Evolutionary conservation across 176 grass and related monocot genomes (phyloP), one percentile per base, ranked within the genome.

Genomic region (Eremochloa ophiuroides): DNA sequence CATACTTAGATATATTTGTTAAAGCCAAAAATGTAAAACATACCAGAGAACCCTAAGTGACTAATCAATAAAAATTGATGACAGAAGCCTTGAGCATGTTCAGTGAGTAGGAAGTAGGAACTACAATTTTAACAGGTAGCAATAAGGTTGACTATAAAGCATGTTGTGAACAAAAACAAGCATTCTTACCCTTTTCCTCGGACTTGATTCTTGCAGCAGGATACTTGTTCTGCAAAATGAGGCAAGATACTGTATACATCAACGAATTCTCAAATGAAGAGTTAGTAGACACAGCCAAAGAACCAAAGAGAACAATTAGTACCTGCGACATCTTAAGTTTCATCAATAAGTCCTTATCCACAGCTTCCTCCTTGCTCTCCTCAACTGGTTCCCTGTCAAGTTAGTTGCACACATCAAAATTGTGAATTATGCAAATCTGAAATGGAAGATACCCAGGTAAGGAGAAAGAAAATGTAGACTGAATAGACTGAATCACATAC

Each of bases 251-350:
- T 70, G 8, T 9, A 83, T 44, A 75, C 51, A 69, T 46, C 31
- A 91, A 85, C 34, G 44, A 82, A 29, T 9, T 16, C 34, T 56
- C 25, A 56, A 83, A 74, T 17, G 27, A 56, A 31, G 79, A 81
- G 34, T 16, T 37, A 64, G 31, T 9, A 15, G 33, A 13, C 26
- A 30, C 48, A 76, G 4, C 8, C 27, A 48, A 33, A 38, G 12
- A 7, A 12, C 27, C 62, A 33, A 39, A 39, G 33, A 25, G 14
- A 66, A 46, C 14, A 59, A 61, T 25, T 37, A 65, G 39, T 62
- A 92, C 90, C 69, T 79, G 79, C 0, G 90, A 69, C 4, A 66
- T 79, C 56, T 86, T 92, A 48, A 92, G 83, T 62, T 86, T 92
- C 71, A 71, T 80, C 53, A 89, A 63, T 11, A 92, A 66, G 66